phyloP scores from a whole-genome alignment of 352 stramenopile genomes.

The Pythium angustatum region DNA sequence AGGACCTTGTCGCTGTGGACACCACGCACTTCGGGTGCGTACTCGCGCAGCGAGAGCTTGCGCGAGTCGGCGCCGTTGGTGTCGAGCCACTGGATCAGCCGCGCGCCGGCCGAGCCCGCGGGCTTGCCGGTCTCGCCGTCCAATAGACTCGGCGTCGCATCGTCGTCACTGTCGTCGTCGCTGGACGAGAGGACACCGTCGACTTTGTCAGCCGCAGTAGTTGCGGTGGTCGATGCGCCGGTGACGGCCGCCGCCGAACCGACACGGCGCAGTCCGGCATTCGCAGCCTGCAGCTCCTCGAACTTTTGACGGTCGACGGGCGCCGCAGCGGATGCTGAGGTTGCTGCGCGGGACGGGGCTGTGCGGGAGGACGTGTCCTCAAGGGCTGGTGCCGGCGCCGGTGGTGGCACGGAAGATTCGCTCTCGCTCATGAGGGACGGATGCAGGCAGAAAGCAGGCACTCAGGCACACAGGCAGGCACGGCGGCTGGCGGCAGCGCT shows the following conservation, averaged over 20 bases:
- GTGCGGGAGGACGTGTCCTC: neutral
- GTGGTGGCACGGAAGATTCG: neutral
- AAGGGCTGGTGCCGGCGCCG: too few species aligned
- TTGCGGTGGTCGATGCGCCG: slow-evolving; percentile 1
- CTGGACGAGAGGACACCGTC: neutral
- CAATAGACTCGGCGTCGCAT: slow-evolving; percentile 21
- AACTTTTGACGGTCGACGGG: slow-evolving; percentile 42
- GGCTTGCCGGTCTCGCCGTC: slow-evolving; percentile 24
- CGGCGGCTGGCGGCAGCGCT: too few species aligned
- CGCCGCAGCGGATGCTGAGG: slow-evolving; percentile 1
- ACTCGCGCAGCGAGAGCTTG: slow-evolving; percentile 84
- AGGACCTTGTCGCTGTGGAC: slow-evolving; percentile 91
- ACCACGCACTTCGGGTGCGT: slow-evolving; percentile 91
- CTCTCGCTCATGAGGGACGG: neutral
- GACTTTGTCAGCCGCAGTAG: neutral
- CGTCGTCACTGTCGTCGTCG: slow-evolving; percentile 20
- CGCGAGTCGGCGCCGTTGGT: slow-evolving; percentile 67
- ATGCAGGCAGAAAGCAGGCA: too few species aligned
- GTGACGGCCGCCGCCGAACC: slow-evolving; percentile 18
- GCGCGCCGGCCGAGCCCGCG: slow-evolving; percentile 52
- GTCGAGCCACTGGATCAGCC: slow-evolving; percentile 81
- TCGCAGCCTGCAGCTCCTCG: slow-evolving; percentile 37
- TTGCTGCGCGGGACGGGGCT: neutral
- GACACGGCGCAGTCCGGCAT: slow-evolving; percentile 3
- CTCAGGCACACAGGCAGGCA: too few species aligned